A percentile compares a stretch with the other conserved stretches of the same genome.
These are phyloP conservation scores for Huntiella savannae DNA, from an alignment of 2,329 filamentous ascomycete species.

Conservation along the genomic window DNA sequence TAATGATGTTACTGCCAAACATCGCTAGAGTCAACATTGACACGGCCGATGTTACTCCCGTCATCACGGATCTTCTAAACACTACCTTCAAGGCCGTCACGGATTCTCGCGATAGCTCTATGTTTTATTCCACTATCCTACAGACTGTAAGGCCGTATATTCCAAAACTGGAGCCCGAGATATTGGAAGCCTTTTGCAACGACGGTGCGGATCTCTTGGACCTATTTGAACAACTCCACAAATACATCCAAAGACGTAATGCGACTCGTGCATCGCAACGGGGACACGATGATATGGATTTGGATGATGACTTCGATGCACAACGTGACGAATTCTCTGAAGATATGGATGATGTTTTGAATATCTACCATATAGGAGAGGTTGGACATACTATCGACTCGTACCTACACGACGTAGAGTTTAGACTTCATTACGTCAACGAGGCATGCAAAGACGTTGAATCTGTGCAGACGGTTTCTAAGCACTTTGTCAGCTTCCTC, in stretches of 20 bases:
- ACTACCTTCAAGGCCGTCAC: slow-evolving; percentile 23
- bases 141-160: slow-evolving; percentile 26
- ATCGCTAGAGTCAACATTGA: slow-evolving; percentile 27
- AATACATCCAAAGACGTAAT: slow-evolving; percentile 17
- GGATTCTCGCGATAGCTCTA: slow-evolving; percentile 25
- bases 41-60: slow-evolving; percentile 19
- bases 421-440: slow-evolving; percentile 2
- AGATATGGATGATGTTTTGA: not conserved
- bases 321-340: slow-evolving; percentile 21
- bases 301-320: slow-evolving; percentile 46
- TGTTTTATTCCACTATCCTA: slow-evolving; percentile 28
- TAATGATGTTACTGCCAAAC: slow-evolving; percentile 27
- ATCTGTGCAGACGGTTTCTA: not conserved
- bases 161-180: slow-evolving; percentile 23
- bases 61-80: slow-evolving; percentile 18
- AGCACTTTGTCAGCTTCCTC: slow-evolving; percentile 25
- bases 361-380: not conserved
- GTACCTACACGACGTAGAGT: slow-evolving; percentile 4
- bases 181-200: slow-evolving; percentile 21
- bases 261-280: slow-evolving; percentile 18
- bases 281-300: slow-evolving; percentile 39
- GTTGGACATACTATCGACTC: slow-evolving; percentile 1
- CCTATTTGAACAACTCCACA: slow-evolving; percentile 24
- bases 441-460: not conserved
- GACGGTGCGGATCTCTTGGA: slow-evolving; percentile 24